phyloP scores from a whole-genome alignment of 2,329 filamentous ascomycete genomes.

The Claviceps purpurea region DNA sequence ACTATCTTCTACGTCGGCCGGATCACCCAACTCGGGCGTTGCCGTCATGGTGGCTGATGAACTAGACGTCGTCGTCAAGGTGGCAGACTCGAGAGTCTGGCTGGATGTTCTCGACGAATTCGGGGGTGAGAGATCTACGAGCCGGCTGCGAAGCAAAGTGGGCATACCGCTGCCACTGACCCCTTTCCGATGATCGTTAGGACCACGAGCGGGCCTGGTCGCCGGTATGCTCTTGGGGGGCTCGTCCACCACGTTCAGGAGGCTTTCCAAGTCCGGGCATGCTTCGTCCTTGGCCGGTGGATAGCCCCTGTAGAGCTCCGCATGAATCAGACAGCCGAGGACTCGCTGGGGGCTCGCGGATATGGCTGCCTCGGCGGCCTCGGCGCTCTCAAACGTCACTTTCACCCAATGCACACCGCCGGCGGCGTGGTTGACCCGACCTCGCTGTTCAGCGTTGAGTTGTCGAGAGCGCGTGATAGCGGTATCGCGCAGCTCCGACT shows the following conservation, averaged over 20 bases:
- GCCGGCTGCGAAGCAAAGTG: conserved; percentile 23
- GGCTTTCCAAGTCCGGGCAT: conserved; percentile 38
- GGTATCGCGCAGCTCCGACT: conserved; percentile 59
- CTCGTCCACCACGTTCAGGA: conserved; percentile 17
- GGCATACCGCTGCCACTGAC: conserved; percentile 17
- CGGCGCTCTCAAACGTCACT: conserved; percentile 62
- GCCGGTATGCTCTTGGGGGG: conserved; percentile 25
- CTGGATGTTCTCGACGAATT: conserved; percentile 35
- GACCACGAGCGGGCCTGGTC: conserved; percentile 11
- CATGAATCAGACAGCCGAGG: conserved; percentile 56
- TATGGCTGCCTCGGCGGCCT: conserved; percentile 56
- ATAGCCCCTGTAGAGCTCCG: conserved; percentile 54
- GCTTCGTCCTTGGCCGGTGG: conserved; percentile 51
- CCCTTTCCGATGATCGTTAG: conserved; percentile 12
- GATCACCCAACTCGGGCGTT: conserved; percentile 15
- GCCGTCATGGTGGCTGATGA: conserved; percentile 33
- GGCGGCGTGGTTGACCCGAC: conserved; percentile 67
- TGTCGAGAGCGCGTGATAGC: conserved; percentile 52
- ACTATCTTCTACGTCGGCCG: conserved; percentile 20
- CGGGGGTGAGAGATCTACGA: conserved; percentile 27
- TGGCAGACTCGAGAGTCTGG: conserved; percentile 44
- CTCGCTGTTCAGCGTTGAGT: conserved; percentile 58
- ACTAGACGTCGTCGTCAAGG: conserved; percentile 29
- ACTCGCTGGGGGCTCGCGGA: conserved; percentile 60
- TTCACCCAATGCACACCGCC: conserved; percentile 90